phyloP scores from a whole-genome alignment of 2,329 filamentous ascomycete genomes.

The Septoria petroselini region DNA sequence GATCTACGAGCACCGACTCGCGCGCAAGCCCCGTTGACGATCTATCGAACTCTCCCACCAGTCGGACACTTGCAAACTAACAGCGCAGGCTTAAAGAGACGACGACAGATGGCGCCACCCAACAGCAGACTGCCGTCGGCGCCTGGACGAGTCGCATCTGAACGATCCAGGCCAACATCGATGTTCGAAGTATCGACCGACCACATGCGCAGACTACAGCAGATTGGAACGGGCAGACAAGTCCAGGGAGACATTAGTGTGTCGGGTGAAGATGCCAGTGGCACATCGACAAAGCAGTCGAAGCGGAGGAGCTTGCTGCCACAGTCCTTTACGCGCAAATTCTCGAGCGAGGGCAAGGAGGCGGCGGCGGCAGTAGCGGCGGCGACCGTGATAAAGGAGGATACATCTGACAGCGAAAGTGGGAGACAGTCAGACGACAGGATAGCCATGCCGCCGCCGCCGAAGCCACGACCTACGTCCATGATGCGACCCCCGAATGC shows the following conservation, averaged over 20 bases:
- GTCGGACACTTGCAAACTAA: not conserved
- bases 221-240: slow-evolving; percentile 18
- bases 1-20: not conserved
- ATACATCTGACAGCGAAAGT: slow-evolving; percentile 24
- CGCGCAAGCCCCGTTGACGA: slow-evolving; percentile 2
- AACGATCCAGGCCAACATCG: slow-evolving; percentile 30
- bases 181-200: slow-evolving; percentile 34
- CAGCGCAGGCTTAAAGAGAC: not conserved
- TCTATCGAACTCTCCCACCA: slow-evolving; percentile 5
- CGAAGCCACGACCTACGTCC: slow-evolving; percentile 25
- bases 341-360: slow-evolving; percentile 25
- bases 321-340: slow-evolving; percentile 28
- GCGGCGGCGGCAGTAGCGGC: not conserved
- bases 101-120: slow-evolving; percentile 4
- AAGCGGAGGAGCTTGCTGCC: slow-evolving; percentile 36
- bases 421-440: slow-evolving; percentile 20
- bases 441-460: slow-evolving; percentile 33
- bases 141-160: slow-evolving; percentile 22
- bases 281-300: slow-evolving; percentile 21
- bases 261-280: slow-evolving; percentile 3
- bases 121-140: slow-evolving; percentile 31
- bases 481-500: slow-evolving; percentile 23
- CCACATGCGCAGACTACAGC: slow-evolving; percentile 24
- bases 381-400: slow-evolving; percentile 24
- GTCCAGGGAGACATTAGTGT: slow-evolving; percentile 2